Percentiles rank a stretch among this genome's conserved stretches.
These are phyloP conservation scores for Penicillium sp. DNA, from an alignment of 2,329 filamentous ascomycete species.

Conservation along the genomic window DNA sequence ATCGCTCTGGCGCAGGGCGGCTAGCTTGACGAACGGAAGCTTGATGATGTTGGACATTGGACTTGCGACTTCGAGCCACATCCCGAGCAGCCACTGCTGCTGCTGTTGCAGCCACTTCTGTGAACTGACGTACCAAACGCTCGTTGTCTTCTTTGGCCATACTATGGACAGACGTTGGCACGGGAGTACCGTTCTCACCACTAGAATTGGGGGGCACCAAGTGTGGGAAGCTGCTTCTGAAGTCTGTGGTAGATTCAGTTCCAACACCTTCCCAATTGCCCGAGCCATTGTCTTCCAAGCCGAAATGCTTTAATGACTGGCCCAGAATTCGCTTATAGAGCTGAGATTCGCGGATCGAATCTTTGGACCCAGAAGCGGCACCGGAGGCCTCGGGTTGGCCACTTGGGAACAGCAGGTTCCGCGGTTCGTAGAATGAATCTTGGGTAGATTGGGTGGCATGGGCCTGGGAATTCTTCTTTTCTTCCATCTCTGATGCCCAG, in stretches of 20 bases:
- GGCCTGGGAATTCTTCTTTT: constrained; percentile 59
- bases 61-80: constrained; percentile 55
- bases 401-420: constrained; percentile 31
- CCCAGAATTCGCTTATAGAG: constrained; percentile 91
- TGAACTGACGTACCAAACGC: constrained; percentile 77
- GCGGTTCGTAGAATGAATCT: constrained; percentile 37
- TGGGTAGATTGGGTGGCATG: constrained; percentile 16
- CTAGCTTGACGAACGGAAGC: constrained; percentile 30
- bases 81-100: constrained; percentile 84
- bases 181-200: constrained; percentile 39
- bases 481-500: constrained; percentile 82
- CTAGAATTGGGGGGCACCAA: constrained; percentile 70
- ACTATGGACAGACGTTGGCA: constrained; percentile 51
- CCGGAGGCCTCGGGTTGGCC: constrained; percentile 31
- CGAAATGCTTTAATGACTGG: constrained; percentile 82
- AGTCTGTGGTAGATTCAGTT: constrained; percentile 20
- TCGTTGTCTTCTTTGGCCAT: constrained; percentile 81
- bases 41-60: constrained; percentile 40
- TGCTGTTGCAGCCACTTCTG: constrained; percentile 89
- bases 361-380: constrained; percentile 51
- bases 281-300: constrained; percentile 59
- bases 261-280: constrained; percentile 34
- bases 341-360: constrained; percentile 80
- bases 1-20: constrained; percentile 37
- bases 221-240: constrained; percentile 55